Evolutionary conservation across 1,284 basidiomycete genomes (phyloP).

Genomic region (Ganoderma sinense): DNA sequence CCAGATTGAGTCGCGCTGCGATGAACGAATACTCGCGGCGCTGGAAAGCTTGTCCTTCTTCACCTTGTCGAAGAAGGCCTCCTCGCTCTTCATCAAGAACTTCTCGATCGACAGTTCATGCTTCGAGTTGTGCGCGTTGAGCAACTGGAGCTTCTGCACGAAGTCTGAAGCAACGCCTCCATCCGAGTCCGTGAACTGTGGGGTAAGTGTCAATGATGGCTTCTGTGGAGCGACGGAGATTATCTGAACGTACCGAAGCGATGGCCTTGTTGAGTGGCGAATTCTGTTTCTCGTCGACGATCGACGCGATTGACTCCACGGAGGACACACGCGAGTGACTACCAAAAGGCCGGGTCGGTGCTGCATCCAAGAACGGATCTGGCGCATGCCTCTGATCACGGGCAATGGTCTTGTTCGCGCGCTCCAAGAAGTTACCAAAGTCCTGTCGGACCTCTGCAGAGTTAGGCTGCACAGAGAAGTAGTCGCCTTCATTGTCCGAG

Average conservation of each 20-base stretch:
- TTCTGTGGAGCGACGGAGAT: background rate
- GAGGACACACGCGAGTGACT: conserved; percentile 82
- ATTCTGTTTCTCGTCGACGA: conserved; percentile 88
- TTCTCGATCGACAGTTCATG: conserved; percentile 91
- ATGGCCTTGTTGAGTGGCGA: conserved; percentile 94
- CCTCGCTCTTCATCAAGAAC: conserved; percentile 89
- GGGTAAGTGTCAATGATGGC: background rate
- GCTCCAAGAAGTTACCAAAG: conserved; percentile 84
- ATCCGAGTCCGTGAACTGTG: conserved; percentile 89
- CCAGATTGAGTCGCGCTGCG: conserved; percentile 84
- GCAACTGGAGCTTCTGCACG: conserved; percentile 81
- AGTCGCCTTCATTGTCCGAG: conserved; percentile 68
- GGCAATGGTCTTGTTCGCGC: conserved; percentile 84
- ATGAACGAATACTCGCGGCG: conserved; percentile 80
- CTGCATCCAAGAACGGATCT: conserved; percentile 83
- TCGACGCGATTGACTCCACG: conserved; percentile 87
- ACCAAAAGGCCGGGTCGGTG: conserved; percentile 79
- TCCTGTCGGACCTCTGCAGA: conserved; percentile 50
- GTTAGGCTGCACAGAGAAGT: conserved; percentile 49
- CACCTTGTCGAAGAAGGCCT: conserved; percentile 90
- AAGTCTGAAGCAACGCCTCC: conserved; percentile 91
- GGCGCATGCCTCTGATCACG: conserved; percentile 78
- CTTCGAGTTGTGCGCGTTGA: conserved; percentile 89
- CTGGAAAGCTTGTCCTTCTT: conserved; percentile 85
- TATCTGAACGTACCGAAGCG: conserved; percentile 67